Evolutionary conservation across 805 yeast genomes (phyloP).

Genomic region (Lipomyces lipofer): DNA sequence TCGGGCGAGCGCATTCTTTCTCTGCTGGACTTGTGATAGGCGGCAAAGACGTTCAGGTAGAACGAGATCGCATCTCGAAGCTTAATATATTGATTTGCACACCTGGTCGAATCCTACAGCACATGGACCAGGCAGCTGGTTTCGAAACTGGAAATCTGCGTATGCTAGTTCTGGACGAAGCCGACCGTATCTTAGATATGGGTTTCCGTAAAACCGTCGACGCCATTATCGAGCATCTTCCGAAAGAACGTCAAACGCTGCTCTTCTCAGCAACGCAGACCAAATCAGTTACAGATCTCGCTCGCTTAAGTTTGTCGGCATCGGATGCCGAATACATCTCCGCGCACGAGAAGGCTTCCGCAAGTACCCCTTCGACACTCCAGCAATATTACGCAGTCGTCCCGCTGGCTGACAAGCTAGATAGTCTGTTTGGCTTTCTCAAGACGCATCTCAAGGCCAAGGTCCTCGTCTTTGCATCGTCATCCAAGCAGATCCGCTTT

Average conservation of each 20-base stretch:
- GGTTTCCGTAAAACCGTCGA: slow-evolving; percentile 85
- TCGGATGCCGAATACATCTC: slow-evolving; percentile 59
- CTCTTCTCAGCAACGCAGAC: slow-evolving; percentile 89
- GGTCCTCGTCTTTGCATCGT: slow-evolving; percentile 78
- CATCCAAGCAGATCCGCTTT: slow-evolving; percentile 88
- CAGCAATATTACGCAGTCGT: slow-evolving; percentile 80
- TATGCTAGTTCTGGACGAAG: slow-evolving; percentile 82
- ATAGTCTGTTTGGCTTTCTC: slow-evolving; percentile 80
- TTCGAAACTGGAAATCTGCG: slow-evolving; percentile 74
- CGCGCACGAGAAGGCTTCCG: slow-evolving; percentile 42
- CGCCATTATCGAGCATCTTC: slow-evolving; percentile 73
- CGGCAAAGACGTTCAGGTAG: slow-evolving; percentile 83
- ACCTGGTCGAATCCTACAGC: slow-evolving; percentile 88
- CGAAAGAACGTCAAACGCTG: slow-evolving; percentile 78
- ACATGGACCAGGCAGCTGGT: slow-evolving; percentile 84
- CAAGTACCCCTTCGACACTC: slow-evolving; percentile 75
- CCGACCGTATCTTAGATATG: slow-evolving; percentile 91
- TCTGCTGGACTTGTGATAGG: slow-evolving; percentile 93
- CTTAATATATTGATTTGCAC: slow-evolving; percentile 87
- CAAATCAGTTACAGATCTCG: slow-evolving; percentile 76
- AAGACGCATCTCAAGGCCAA: slow-evolving; percentile 79
- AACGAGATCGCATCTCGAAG: slow-evolving; percentile 72
- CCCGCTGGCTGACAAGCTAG: slow-evolving; percentile 76
- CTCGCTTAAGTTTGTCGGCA: slow-evolving; percentile 61
- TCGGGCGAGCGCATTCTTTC: slow-evolving; percentile 71